Evolutionary conservation across 2,329 filamentous ascomycete species (phyloP), one percentile per base, ranked within the genome.

Genomic region (Tolypocladium sp.): DNA sequence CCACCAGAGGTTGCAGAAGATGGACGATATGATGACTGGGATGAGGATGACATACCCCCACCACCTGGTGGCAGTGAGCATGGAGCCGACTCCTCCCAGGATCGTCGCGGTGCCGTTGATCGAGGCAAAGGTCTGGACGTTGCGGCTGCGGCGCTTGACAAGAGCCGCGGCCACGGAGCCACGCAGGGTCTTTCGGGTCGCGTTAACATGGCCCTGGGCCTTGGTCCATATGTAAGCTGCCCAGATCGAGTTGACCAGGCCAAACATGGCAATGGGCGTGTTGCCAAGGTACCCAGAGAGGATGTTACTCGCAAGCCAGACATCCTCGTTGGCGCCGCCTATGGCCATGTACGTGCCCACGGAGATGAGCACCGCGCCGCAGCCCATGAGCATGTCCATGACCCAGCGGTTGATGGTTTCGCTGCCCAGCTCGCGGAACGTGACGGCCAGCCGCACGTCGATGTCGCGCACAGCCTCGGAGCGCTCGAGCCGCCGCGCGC

Each of bases 201-300:
- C 71, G 0, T 30, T 22, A 10, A 70, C 65, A 30, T 82, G 79
- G 0, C 64, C 62, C 15, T 70, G 69, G 38, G 78, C 78, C 17
- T 76, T 74, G 1, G 57, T 55, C 37, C 74, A 74, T 1, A 83
- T 67, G 60, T 74, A 77, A 0, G 62, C 63, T 0, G 78, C 79
- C 81, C 81, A 84, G 6, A 68, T 56, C 0, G 74, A 73, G 64
- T 82, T 84, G 49, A 76, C 58, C 0, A 82, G 57, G 2, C 79
- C 81, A 54, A 78, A 84, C 0, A 77, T 30, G 0, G 79, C 79
- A 2, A 79, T 75, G 1, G 79, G 74, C 0, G 74, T 70, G 59
- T 84, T 84, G 2, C 82, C 82, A 22, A 84, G 71, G 60, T 82
- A 83, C 1, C 82, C 82, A 0, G 81, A 82, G 0, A 84, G 66